Evolutionary conservation across 2,329 filamentous ascomycete species (phyloP).

Genomic region (Pyrenophora graminea): DNA sequence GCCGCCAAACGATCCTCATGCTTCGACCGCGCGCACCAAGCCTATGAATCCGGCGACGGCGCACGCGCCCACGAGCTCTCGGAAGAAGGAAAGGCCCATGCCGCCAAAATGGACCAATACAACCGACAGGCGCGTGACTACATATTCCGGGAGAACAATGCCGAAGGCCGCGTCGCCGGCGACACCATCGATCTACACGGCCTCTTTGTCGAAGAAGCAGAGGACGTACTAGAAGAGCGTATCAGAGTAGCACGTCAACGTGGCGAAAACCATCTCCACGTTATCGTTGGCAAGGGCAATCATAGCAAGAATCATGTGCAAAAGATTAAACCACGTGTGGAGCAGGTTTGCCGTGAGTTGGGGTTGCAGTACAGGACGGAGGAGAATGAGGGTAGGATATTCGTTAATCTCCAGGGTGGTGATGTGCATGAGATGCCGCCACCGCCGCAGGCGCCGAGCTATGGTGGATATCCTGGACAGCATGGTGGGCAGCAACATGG

Average conservation of each 20-base stretch:
- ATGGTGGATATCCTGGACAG: slow-evolving; percentile 48
- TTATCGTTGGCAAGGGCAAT: slow-evolving; percentile 95
- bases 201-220: slow-evolving; percentile 91
- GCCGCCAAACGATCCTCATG: slow-evolving; percentile 76
- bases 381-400: slow-evolving; percentile 86
- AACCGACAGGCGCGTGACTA: slow-evolving; percentile 90
- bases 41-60: slow-evolving; percentile 83
- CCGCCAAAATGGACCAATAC: slow-evolving; percentile 80
- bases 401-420: slow-evolving; percentile 81
- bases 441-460: slow-evolving; percentile 45
- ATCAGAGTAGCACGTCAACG: slow-evolving; percentile 75
- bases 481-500: slow-evolving; percentile 43
- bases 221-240: slow-evolving; percentile 83
- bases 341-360: slow-evolving; percentile 80
- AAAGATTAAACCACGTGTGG: slow-evolving; percentile 94
- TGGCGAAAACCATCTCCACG: slow-evolving; percentile 83
- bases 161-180: slow-evolving; percentile 69
- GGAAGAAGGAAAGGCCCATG: slow-evolving; percentile 83
- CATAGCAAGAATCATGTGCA: slow-evolving; percentile 82
- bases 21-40: slow-evolving; percentile 70
- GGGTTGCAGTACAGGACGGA: slow-evolving; percentile 84
- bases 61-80: slow-evolving; percentile 81
- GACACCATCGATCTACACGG: slow-evolving; percentile 96
- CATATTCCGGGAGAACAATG: slow-evolving; percentile 96
- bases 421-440: slow-evolving; percentile 49